Percentiles rank a stretch among this genome's conserved stretches.
These are phyloP conservation scores for Cordia subcordata DNA, from an alignment of 257 asterid species.

Conservation along the genomic window DNA sequence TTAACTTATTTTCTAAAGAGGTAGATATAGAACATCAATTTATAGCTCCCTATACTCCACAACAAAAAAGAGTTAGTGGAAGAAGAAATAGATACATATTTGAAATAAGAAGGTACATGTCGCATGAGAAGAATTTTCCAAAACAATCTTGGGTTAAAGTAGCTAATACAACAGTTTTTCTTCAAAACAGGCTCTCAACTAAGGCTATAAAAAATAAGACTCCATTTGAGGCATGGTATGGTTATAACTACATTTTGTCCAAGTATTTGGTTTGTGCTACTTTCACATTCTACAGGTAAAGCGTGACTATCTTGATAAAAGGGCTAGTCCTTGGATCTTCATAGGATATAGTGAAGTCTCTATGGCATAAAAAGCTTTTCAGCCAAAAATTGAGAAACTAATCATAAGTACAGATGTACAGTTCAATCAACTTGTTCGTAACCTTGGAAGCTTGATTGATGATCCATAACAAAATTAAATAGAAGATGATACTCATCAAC, in stretches of 20 bases:
- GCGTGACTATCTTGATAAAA: constrained; percentile 1
- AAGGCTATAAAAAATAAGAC: background rate
- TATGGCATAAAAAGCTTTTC: background rate
- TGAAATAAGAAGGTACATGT: too few species aligned
- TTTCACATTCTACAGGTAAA: constrained; percentile 6
- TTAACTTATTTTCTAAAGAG: too few species aligned
- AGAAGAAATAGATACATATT: too few species aligned
- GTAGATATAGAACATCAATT: too few species aligned
- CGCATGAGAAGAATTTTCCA: too few species aligned
- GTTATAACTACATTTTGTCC: background rate
- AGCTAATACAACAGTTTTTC: background rate
- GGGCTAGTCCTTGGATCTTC: background rate
- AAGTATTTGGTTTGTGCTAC: background rate
- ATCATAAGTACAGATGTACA: background rate
- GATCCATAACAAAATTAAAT: too few species aligned
- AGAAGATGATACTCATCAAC: background rate
- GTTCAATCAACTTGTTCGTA: background rate
- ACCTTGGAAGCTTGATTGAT: too few species aligned
- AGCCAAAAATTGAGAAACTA: background rate
- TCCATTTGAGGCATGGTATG: constrained; percentile 5
- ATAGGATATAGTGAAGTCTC: background rate
- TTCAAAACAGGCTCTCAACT: background rate
- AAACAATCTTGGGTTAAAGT: too few species aligned
- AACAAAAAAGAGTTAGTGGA: too few species aligned
- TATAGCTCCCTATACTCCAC: too few species aligned